Base-by-base conservation (phyloP, 192 early-diverging fungal species). In the Coemansia pectinata region DNA sequence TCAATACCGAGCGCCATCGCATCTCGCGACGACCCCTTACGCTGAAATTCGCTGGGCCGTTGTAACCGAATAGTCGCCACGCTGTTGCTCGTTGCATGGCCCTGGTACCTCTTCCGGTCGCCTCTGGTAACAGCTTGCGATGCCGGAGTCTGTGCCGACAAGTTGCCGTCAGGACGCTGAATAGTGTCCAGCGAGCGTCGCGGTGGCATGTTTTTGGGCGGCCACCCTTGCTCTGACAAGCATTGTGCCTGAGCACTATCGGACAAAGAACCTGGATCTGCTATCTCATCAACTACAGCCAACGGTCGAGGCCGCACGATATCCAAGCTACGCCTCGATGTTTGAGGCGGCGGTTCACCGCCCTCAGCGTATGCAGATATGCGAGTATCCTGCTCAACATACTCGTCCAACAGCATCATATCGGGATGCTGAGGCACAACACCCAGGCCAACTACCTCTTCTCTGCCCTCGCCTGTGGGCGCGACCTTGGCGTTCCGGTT, bases 31-130 rank as follows among this genome's bases (percentile, higher is more conserved):
- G 79, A 82, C 2, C 75, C 75, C 76, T 69, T 86, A 45, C 62
- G 83, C 82, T 44, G 67, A 63, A 73, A 73, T 74, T 75, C 79
- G 69, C 31, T 73, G 53, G 70, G 85, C 61, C 64, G 86, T 83
- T 65, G 86, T 78, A 69, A 71, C 68, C 76, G 85, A 74, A 70
- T 85, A 60, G 70, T 85, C 47, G 61, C 85, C 53, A 69, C 69
- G 72, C 74, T 79, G 62, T 27, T 77, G 70, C 67, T 81, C 55
- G 65, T 65, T 64, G 65, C 62, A 66, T 71, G 83, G 57, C 70
- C 78, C 42, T 42, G 53, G 8, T 69, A 66, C 31, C 72, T 48
- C 25, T 55, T 44, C 21, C 73, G 29, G 17, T 70, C 78, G 12
- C 59, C 36, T 8, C 55, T 41, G 27, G 48, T 62, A 15, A 65